These are phyloP conservation scores for Globisporangium canariense DNA, from an alignment of 352 stramenopile genomes.

Conservation along the genomic window DNA sequence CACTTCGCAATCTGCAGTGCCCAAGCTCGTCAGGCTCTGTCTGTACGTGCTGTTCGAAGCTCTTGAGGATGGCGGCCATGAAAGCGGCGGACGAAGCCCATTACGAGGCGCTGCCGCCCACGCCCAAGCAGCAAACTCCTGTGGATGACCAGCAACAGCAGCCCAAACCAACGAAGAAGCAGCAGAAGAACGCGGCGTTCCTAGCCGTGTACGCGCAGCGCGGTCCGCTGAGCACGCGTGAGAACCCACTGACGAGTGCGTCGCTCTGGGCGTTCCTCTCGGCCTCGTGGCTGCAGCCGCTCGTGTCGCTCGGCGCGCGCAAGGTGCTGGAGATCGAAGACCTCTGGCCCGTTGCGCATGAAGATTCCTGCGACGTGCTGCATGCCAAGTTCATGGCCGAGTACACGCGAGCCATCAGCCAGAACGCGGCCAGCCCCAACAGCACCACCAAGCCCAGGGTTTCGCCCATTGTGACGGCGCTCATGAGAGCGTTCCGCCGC, in stretches of 20 bases:
- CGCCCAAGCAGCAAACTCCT: not conserved
- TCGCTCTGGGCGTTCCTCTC: constrained; percentile 27
- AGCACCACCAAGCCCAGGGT: not conserved
- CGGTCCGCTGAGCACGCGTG: constrained; percentile 20
- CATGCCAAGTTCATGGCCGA: constrained; percentile 10
- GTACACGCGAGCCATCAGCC: not conserved
- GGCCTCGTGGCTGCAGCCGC: constrained; percentile 29
- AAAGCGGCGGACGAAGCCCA: not conserved
- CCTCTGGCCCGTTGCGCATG: constrained; percentile 10
- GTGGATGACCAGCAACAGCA: too few relatives aligned
- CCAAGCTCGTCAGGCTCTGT: too few relatives aligned
- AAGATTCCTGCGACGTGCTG: constrained; percentile 12
- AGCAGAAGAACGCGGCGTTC: not conserved
- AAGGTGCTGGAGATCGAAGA: constrained; percentile 13
- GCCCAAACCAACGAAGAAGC: not conserved
- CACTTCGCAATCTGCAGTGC: too few relatives aligned
- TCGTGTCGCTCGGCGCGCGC: constrained; percentile 32
- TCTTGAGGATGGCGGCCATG: not conserved
- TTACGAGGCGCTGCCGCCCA: constrained; percentile 4
- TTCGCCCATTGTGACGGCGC: constrained; percentile 1
- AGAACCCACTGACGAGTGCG: constrained; percentile 25
- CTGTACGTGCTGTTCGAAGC: too few relatives aligned
- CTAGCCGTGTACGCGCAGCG: constrained; percentile 8
- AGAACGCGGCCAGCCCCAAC: too few relatives aligned
- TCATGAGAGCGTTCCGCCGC: not conserved